Base-by-base conservation (phyloP, 2,329 filamentous ascomycete species). In the Fusarium kyushuense region DNA sequence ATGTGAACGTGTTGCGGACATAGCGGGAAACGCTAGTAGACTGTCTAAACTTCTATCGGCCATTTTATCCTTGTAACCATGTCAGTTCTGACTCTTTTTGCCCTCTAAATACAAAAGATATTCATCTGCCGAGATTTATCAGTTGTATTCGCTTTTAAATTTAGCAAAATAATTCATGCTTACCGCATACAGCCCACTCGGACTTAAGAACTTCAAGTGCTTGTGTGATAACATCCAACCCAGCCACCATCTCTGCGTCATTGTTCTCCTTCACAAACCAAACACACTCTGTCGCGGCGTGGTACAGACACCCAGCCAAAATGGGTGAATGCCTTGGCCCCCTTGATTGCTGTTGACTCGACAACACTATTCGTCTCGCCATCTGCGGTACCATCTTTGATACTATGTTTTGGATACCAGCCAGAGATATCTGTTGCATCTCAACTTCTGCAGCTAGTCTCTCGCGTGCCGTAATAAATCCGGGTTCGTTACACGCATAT, bases 261-360 rank as follows among this genome's bases (percentile, higher is more conserved):
- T 57, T 29, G 14, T 59, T 52, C 40, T 59, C 56, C n/a, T 53
- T 53, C n/a, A 59, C 32, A n/a, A 59, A 59, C 56, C 56, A 59
- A 2, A 32, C 54, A 13, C 56, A 59, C n/a, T 53, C 56, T 21
- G 19, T 59, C 6, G 33, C 40, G 23, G 56, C 52, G n/a, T 35
- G 40, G 33, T 59, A 59, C 11, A 57, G 40, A 25, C 41, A 57
- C 12, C 29, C 46, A 32, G 35, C 41, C 9, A 35, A 35, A 4
- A 59, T 29, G 9, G 56, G 51, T 1, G 51, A 54, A 25, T 33
- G 47, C 6, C 23, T 29, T 3, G 51, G 47, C 12, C 29, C 23
- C 8, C 27, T 16, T 3, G 33, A 27, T 23, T 30, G 41, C 21
- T 47, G 16, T 17, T 25, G 38, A n/a, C 40, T 52, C 13, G 35